Evolutionary conservation across 371 early-diverging fungal genomes (phyloP), one percentile per base, ranked within the genome.

Genomic region (Apophysomyces variabilis): DNA sequence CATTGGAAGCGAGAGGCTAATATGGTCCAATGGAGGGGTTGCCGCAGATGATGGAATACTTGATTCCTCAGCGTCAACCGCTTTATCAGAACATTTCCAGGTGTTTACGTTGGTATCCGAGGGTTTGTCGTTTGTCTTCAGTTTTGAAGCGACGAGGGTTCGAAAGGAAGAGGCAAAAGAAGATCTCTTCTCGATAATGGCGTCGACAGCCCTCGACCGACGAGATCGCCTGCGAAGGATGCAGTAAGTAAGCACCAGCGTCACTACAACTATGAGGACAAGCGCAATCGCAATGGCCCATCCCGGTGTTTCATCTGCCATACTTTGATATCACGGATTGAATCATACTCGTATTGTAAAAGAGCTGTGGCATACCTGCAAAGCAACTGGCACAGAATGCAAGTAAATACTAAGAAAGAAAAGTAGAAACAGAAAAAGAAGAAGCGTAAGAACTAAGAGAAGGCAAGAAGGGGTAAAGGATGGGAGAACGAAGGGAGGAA

Each of bases 1-100:
- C 39, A 72, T 39, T 7, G 77, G 77, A 45, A 66, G 61, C 13
- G 67, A 35, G 54, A 66, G n/a, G 16, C 13, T 45, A 13, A 45
- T 18, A n/a, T 45, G 46, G n/a, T 45, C 46, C 13, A 18, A 6
- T 18, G 46, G 16, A 45, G 3, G n/a, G 13, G 46, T 18, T 45
- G 46, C n/a, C 1, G 46, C 6, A 13, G 46, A 18, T 45, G 13
- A 18, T 6, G 16, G n/a, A n/a, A 18, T 13, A 16, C 13, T 45
- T 45, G n/a, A 13, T 45, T 45, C 16, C 13, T n/a, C 46, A 13
- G 4, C 46, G 13, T 45, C 13, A n/a, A n/a, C 16, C 46, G 8
- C 16, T 45, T 45, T 45, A n/a, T 45, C 46, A n/a, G 13, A 18
- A 6, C 12, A 6, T n/a, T 45, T 18, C 46, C 46, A 45, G 6